Evolutionary conservation across 495 filamentous ascomycete genomes (phyloP).

Genomic region (Aspergillus nanangensis): DNA sequence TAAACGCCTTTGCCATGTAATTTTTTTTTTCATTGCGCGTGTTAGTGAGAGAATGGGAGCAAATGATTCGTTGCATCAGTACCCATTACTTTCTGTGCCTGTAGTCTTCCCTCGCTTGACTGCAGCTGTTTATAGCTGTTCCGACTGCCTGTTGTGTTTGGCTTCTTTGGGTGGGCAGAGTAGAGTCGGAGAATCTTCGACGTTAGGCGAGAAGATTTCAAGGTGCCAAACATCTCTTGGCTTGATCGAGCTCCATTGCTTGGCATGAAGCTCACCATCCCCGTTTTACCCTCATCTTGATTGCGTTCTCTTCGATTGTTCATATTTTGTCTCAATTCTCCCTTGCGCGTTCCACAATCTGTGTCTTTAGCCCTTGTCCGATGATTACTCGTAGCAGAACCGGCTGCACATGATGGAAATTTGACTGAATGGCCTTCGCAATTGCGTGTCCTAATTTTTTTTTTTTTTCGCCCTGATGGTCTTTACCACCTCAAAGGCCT

Average conservation of each 20-base stretch:
- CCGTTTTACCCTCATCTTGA: not conserved
- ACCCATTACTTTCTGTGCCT: slow-evolving; percentile 22
- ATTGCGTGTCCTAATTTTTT: not conserved
- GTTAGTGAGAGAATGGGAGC: slow-evolving; percentile 27
- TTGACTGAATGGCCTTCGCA: not conserved
- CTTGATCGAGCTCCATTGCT: not conserved
- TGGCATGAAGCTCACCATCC: not conserved
- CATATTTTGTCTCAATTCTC: not conserved
- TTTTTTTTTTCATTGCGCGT: slow-evolving; percentile 23
- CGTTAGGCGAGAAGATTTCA: slow-evolving; percentile 3
- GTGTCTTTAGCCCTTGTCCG: slow-evolving; percentile 7
- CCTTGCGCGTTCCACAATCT: slow-evolving; percentile 1
- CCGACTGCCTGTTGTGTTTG: slow-evolving; percentile 29
- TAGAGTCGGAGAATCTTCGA: slow-evolving; percentile 8
- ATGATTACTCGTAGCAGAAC: slow-evolving; percentile 11
- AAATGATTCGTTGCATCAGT: slow-evolving; percentile 9
- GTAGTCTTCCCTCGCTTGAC: slow-evolving; percentile 22
- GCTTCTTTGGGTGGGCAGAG: slow-evolving; percentile 7
- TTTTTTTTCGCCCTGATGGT: too few species aligned
- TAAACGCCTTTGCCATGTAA: slow-evolving; percentile 40
- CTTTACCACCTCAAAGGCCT: not conserved
- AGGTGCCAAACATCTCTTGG: slow-evolving; percentile 1
- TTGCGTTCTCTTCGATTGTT: not conserved
- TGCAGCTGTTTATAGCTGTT: slow-evolving; percentile 21
- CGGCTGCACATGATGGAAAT: slow-evolving; percentile 5